Conservation (phyloP, 352 stramenopile genomes). For the Thraustochytrium striatum region DNA sequence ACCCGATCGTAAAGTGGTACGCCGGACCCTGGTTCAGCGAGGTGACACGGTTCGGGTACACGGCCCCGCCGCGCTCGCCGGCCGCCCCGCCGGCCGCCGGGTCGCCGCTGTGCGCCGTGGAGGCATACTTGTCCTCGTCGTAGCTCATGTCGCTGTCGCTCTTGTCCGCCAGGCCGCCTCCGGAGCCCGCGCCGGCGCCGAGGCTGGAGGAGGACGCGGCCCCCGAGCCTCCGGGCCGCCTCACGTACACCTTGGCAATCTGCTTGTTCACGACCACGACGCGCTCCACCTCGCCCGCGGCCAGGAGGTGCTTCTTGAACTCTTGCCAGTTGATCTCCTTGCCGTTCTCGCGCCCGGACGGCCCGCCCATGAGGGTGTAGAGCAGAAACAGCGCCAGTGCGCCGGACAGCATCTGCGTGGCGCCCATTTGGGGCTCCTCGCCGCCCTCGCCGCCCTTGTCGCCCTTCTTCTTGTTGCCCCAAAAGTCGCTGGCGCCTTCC, state of each 20-base stretch:
- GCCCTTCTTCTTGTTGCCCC: background rate
- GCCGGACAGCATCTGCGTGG: conserved; percentile 29
- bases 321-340: conserved; percentile 84
- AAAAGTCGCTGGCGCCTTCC: background rate
- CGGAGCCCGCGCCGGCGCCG: background rate
- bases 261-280: conserved; percentile 84
- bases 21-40: background rate
- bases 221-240: background rate
- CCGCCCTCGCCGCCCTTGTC: background rate
- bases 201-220: background rate
- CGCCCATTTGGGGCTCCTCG: conserved; percentile 26
- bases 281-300: conserved; percentile 75
- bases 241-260: conserved; percentile 75
- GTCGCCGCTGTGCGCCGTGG: background rate
- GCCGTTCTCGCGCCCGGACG: conserved; percentile 37
- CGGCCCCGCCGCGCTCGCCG: too few species aligned
- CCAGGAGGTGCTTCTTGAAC: conserved; percentile 75
- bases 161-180: background rate
- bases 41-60: conserved; percentile 42
- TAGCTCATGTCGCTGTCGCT: background rate
- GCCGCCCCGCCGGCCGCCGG: background rate
- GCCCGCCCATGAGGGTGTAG: conserved; percentile 25
- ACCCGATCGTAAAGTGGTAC: conserved; percentile 93
- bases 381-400: conserved; percentile 37
- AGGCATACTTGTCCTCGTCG: conserved; percentile 33